These are phyloP conservation scores for Fusarium sp. DNA, from an alignment of 2,329 filamentous ascomycete species.

Conservation along the genomic window DNA sequence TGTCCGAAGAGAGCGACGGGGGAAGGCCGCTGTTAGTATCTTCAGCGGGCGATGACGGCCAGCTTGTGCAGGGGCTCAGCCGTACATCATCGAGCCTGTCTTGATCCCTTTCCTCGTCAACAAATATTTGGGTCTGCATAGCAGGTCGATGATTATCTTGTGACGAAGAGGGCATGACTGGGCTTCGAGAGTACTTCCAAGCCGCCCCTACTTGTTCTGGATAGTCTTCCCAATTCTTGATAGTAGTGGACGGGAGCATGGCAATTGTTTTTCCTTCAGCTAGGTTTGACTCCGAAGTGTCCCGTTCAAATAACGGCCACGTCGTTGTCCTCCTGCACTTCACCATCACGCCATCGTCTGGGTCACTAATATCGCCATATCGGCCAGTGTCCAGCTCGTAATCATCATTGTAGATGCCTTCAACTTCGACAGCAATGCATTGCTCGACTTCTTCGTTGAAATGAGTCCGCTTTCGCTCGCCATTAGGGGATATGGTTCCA, in stretches of 20 bases:
- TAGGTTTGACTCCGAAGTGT: slow-evolving; percentile 55
- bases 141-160: slow-evolving; percentile 83
- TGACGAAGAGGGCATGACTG: slow-evolving; percentile 76
- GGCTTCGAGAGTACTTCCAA: slow-evolving; percentile 69
- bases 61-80: slow-evolving; percentile 46
- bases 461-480: slow-evolving; percentile 86
- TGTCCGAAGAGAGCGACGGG: slow-evolving; percentile 60
- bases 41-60: slow-evolving; percentile 47
- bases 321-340: slow-evolving; percentile 71
- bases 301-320: slow-evolving; percentile 60
- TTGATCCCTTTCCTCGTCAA: slow-evolving; percentile 70
- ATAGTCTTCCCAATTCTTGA: slow-evolving; percentile 84
- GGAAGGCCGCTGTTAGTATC: slow-evolving; percentile 51
- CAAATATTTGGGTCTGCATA: slow-evolving; percentile 72
- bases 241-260: slow-evolving; percentile 85
- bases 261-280: slow-evolving; percentile 86
- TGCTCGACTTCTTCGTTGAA: slow-evolving; percentile 97
- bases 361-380: slow-evolving; percentile 71
- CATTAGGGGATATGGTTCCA: slow-evolving; percentile 70
- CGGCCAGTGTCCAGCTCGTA: slow-evolving; percentile 75
- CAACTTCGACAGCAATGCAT: slow-evolving; percentile 88
- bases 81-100: slow-evolving; percentile 60
- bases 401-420: slow-evolving; percentile 69
- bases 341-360: slow-evolving; percentile 87
- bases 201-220: slow-evolving; percentile 73